These are phyloP conservation scores for Fomitopsis serialis DNA, from an alignment of 768 basidiomycete genomes.

Conservation along the genomic window DNA sequence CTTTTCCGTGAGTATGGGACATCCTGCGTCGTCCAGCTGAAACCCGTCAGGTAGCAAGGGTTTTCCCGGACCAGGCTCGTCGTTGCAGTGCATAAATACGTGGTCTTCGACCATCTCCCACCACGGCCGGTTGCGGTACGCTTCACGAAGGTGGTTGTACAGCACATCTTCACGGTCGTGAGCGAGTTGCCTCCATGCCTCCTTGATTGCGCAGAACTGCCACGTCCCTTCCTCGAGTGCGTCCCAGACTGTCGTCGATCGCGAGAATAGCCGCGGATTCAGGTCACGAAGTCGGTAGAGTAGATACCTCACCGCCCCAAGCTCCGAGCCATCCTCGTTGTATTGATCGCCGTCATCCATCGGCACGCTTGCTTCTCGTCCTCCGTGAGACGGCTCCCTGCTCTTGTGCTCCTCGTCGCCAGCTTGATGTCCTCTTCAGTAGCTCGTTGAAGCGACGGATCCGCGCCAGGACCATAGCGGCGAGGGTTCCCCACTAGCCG, in stretches of 20 bases:
- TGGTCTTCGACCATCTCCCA: too few species aligned
- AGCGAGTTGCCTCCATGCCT: neutral
- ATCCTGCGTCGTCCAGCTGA: too few species aligned
- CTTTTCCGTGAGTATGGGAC: too few species aligned
- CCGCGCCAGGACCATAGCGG: neutral
- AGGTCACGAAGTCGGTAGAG: neutral
- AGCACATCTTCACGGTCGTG: too few species aligned
- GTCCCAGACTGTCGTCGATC: neutral
- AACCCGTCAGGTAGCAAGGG: too few species aligned
- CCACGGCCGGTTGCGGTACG: too few species aligned
- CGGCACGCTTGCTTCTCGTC: neutral
- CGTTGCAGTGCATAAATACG: too few species aligned
- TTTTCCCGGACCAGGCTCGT: too few species aligned
- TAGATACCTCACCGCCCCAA: neutral
- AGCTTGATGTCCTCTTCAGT: neutral
- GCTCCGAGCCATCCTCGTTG: neutral
- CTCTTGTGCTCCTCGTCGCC: neutral
- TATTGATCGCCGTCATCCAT: neutral
- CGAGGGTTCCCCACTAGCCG: neutral
- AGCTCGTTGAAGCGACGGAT: neutral
- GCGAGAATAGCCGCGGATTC: neutral
- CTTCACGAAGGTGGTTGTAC: too few species aligned
- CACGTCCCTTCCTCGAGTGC: neutral
- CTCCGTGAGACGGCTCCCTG: neutral
- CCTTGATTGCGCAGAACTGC: neutral